Evolutionary conservation across 345 rosid species (phyloP).

Genomic region (Aegle marmelos): DNA sequence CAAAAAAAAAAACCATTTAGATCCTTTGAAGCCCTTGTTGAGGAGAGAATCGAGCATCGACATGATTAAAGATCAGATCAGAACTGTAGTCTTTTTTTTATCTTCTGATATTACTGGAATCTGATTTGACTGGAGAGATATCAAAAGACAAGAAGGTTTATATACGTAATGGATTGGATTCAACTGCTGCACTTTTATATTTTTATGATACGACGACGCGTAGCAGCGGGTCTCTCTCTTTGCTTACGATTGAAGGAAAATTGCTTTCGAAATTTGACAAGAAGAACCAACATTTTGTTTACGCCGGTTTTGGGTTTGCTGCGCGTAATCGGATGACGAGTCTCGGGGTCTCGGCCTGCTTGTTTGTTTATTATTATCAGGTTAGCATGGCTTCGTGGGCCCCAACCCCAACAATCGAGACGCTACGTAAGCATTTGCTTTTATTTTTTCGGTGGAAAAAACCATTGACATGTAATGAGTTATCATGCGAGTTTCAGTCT

Average conservation of each 20-base stretch:
- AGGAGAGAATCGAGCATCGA: slow-evolving; percentile 90
- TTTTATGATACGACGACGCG: neutral
- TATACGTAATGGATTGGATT: neutral
- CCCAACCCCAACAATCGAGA: no score
- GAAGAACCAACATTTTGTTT: neutral
- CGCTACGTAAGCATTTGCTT: no score
- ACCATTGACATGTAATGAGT: no score
- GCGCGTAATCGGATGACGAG: neutral
- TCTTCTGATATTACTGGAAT: neutral
- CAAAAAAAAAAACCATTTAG: slow-evolving; percentile 59
- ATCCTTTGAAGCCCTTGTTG: slow-evolving; percentile 86
- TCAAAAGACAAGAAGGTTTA: neutral
- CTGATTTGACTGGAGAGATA: neutral
- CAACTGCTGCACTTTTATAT: neutral
- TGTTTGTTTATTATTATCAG: no score
- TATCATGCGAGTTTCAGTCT: no score
- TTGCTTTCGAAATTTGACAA: neutral
- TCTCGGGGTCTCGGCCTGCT: neutral
- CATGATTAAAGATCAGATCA: slow-evolving; percentile 35
- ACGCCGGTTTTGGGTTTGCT: no score
- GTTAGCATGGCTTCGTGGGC: no score
- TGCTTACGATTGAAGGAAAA: neutral
- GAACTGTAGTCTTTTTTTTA: neutral
- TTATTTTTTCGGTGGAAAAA: no score
- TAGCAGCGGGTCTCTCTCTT: neutral